Conservation (phyloP, 108 stramenopile species). For the Pseudonitzschia delicatissima region DNA sequence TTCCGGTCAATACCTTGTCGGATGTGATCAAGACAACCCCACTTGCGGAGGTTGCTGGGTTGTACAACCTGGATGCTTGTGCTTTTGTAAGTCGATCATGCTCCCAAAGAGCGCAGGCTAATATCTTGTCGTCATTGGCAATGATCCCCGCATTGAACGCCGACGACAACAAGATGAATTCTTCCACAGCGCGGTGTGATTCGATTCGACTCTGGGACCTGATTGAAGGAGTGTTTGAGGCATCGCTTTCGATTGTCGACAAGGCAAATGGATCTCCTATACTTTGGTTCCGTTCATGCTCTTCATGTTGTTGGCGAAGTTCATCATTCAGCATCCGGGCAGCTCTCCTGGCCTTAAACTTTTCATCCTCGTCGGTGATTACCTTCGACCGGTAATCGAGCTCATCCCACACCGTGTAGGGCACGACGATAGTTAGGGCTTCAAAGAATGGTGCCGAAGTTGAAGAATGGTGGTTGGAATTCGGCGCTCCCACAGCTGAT, state of each 20-base stretch:
- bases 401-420: not conserved
- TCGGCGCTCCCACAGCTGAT: not conserved
- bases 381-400: not conserved
- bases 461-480: not conserved
- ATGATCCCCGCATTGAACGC: not conserved
- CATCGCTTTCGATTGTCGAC: no score
- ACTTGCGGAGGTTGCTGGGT: not conserved
- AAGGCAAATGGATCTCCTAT: not conserved
- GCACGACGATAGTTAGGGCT: not conserved
- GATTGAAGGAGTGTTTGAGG: not conserved
- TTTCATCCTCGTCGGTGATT: not conserved
- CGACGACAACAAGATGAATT: not conserved
- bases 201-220: not conserved
- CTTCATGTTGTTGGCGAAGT: not conserved
- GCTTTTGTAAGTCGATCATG: not conserved
- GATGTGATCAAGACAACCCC: not conserved
- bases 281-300: not conserved
- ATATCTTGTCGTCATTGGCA: not conserved
- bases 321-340: not conserved
- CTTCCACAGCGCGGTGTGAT: not conserved
- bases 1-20: conserved; percentile 1
- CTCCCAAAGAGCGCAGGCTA: not conserved
- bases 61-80: not conserved
- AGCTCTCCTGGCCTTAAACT: not conserved
- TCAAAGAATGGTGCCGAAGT: not conserved